A percentile compares a stretch with the other conserved stretches of the same genome.
phyloP scores from a whole-genome alignment of 225 moss, liverwort and hornwort genomes.

The Antitrichia curtipendula region DNA sequence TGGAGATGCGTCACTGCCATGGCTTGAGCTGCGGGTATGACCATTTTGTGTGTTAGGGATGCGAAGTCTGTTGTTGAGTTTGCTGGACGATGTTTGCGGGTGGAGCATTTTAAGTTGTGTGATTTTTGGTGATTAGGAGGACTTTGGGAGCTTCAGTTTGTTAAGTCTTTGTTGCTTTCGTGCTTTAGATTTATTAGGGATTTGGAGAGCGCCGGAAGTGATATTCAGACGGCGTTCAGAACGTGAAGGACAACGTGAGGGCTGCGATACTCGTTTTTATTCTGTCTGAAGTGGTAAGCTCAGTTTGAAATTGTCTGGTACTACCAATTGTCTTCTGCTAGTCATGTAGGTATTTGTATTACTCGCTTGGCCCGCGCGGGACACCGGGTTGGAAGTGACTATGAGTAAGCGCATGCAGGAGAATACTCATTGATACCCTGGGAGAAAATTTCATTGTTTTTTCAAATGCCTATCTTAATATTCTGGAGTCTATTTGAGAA shows the following conservation, averaged over 20 bases:
- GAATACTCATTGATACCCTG: not conserved
- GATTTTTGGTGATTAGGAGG: not conserved
- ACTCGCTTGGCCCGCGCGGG: not conserved
- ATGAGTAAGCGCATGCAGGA: not conserved
- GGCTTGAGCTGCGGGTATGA: not conserved
- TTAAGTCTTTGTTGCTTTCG: not conserved
- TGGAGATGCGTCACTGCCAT: not conserved
- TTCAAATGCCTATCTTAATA: too few species aligned
- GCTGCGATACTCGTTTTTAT: not conserved
- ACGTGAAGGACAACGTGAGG: not conserved
- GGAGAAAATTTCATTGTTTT: not conserved
- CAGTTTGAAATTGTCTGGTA: not conserved
- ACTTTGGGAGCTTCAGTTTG: not conserved
- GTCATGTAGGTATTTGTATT: not conserved
- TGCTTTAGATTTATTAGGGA: not conserved
- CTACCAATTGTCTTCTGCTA: not conserved
- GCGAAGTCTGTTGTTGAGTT: not conserved
- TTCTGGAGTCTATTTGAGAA: not conserved
- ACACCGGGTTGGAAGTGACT: not conserved
- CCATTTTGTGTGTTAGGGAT: not conserved
- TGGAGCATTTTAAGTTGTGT: not conserved
- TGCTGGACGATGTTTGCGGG: not conserved
- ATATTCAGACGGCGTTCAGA: not conserved
- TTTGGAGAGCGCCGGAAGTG: not conserved
- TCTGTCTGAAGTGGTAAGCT: not conserved